Conservation (phyloP, 2,329 filamentous ascomycete species). For the Apiospora pterosperma region DNA sequence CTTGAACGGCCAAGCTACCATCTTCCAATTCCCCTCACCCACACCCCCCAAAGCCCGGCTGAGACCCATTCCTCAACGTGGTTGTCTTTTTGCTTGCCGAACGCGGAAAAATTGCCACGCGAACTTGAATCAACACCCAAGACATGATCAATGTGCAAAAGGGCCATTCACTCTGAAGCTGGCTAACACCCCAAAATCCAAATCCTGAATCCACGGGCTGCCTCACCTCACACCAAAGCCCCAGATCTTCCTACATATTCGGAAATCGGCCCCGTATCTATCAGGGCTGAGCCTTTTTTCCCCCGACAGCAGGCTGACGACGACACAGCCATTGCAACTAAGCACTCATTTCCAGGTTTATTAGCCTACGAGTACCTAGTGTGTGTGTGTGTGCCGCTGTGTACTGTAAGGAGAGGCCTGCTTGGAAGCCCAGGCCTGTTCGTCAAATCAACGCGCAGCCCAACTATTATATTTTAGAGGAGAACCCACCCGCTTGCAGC, state of each 20-base stretch:
- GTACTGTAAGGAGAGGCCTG: not conserved
- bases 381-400: not conserved
- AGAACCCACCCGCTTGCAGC: conserved; percentile 2
- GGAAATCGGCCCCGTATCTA: not conserved
- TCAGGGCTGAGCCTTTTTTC: not conserved
- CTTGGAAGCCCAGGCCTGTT: not conserved
- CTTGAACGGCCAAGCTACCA: not conserved
- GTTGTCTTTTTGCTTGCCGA: not conserved
- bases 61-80: not conserved
- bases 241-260: not conserved
- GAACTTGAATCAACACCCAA: not conserved
- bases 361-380: too few relatives aligned
- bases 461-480: not conserved
- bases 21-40: too few relatives aligned
- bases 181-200: not conserved
- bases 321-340: not conserved
- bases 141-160: not conserved
- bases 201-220: not conserved
- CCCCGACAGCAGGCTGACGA: not conserved
- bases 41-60: too few relatives aligned
- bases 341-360: not conserved
- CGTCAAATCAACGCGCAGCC: not conserved
- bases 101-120: not conserved
- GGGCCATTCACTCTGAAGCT: not conserved
- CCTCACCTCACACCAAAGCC: not conserved